Base-by-base conservation (phyloP, 306 rosid species). In the Quercus berberidifolia region DNA sequence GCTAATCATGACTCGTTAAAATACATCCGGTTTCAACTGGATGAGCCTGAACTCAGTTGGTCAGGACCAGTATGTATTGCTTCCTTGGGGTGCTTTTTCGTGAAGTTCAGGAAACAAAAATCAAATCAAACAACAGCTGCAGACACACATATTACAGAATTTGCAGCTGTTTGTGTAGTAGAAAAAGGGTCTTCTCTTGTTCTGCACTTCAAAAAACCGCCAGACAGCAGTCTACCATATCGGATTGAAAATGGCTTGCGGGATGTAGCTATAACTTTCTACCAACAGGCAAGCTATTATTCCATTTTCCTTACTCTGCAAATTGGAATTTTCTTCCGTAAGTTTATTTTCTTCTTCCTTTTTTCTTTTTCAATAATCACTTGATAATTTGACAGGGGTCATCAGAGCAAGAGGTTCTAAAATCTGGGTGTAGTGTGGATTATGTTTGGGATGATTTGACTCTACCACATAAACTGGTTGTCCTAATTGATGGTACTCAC, bases 391-490 rank as follows among this genome's bases (percentile, higher is more conserved):
- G 81, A 55, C 91, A 95, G 99, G 98, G 83, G 78, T 83, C 84
- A 15, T 71, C 73, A 35, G 92, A 91, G 86, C 88, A 88, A 17
- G 99, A 95, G 82, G 85, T 95, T 85, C 94, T 95, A 79, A 90
- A 92, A 79, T 84, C 97, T 58, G 81, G 78, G 35, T 78, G 88
- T 71, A 83, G 81, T 58, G 87, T 87, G 73, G 90, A 92, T 89
- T 95, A 88, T 91, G 97, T 91, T 70, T 95, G 99, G 99, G 99
- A 91, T 91, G 96, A 95, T 83, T 55, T 89, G 71, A 92, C 95
- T 80, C 96, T 90, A 86, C 98, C 97, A 11, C 99, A 71, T 78
- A 89, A 76, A 74, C 78, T 95, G 81, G 91, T 90, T 74, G 82
- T 92, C 84, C 88, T 81, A 78, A 85, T 92, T 52, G 83, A 84